A percentile compares a stretch with the other conserved stretches of the same genome.
Evolutionary conservation across 768 basidiomycete species (phyloP).

Genomic region (Tubosaeta sp.): DNA sequence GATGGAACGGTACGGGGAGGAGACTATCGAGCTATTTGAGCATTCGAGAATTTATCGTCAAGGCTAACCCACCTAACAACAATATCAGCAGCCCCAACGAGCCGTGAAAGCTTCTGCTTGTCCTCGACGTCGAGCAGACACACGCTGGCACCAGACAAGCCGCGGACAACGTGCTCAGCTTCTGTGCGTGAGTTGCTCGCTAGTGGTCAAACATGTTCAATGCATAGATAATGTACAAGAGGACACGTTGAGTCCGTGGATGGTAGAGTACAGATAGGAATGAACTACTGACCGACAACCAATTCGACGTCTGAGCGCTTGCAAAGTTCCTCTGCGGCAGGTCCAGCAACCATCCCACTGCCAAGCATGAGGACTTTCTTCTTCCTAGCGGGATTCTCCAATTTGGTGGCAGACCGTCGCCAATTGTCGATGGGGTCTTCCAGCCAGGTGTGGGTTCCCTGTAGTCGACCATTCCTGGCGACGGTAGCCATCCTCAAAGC

Average conservation of each 20-base stretch:
- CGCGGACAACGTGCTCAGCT: slow-evolving; percentile 41
- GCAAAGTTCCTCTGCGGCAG: slow-evolving; percentile 74
- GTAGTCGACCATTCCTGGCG: slow-evolving; percentile 53
- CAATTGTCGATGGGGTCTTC: slow-evolving; percentile 45
- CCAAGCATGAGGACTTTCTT: slow-evolving; percentile 80
- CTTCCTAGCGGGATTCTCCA: slow-evolving; percentile 30
- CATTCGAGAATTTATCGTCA: not conserved
- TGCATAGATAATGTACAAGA: slow-evolving; percentile 8
- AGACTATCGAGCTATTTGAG: slow-evolving; percentile 45
- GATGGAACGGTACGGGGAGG: slow-evolving; percentile 74
- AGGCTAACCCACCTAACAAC: slow-evolving; percentile 68
- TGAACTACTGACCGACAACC: slow-evolving; percentile 61
- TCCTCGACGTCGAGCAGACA: slow-evolving; percentile 60
- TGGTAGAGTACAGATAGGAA: slow-evolving; percentile 8
- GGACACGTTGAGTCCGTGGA: slow-evolving; percentile 13
- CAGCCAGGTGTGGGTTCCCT: slow-evolving; percentile 56
- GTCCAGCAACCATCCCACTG: slow-evolving; percentile 94
- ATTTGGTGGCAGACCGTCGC: slow-evolving; percentile 17
- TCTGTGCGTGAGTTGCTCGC: slow-evolving; percentile 71
- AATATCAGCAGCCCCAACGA: slow-evolving; percentile 67
- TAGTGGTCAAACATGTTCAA: slow-evolving; percentile 26
- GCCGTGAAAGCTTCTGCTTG: slow-evolving; percentile 36
- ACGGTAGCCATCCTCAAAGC: slow-evolving; percentile 73
- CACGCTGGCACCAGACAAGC: slow-evolving; percentile 49
- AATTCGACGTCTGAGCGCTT: slow-evolving; percentile 60